Percentiles rank a stretch among this genome's conserved stretches.
phyloP scores from a whole-genome alignment of 2,329 filamentous ascomycete species.

The Fusarium redolens region DNA sequence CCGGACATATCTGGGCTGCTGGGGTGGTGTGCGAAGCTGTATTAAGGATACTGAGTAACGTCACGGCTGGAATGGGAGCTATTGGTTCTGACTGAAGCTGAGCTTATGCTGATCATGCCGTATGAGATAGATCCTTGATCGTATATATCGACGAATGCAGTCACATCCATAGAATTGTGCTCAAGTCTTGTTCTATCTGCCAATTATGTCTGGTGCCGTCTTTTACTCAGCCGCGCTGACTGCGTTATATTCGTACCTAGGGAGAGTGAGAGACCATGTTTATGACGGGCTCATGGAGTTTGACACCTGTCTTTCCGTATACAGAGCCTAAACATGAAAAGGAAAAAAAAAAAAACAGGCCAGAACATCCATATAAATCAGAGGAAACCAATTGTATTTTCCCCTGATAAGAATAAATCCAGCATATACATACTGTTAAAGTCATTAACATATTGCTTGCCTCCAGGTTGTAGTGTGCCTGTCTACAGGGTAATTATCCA shows the following conservation, averaged over 20 bases:
- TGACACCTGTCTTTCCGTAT: too few relatives aligned
- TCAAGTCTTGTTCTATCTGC: neutral
- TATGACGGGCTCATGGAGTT: too few relatives aligned
- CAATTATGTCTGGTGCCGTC: neutral
- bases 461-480: neutral
- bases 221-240: neutral
- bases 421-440: neutral
- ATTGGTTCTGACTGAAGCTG: neutral
- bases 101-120: neutral
- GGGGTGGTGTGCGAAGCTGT: neutral
- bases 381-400: too few relatives aligned
- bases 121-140: neutral
- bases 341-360: neutral
- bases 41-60: neutral
- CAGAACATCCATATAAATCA: neutral
- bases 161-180: neutral
- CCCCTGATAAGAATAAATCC: too few relatives aligned
- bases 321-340: neutral
- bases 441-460: neutral
- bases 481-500: too few relatives aligned
- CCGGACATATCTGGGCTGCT: neutral
- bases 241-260: too few relatives aligned
- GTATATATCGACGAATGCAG: neutral
- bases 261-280: neutral
- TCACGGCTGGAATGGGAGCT: neutral